Evolutionary conservation across 345 rosid species (phyloP).

Genomic region (Lagerstroemia speciosa): DNA sequence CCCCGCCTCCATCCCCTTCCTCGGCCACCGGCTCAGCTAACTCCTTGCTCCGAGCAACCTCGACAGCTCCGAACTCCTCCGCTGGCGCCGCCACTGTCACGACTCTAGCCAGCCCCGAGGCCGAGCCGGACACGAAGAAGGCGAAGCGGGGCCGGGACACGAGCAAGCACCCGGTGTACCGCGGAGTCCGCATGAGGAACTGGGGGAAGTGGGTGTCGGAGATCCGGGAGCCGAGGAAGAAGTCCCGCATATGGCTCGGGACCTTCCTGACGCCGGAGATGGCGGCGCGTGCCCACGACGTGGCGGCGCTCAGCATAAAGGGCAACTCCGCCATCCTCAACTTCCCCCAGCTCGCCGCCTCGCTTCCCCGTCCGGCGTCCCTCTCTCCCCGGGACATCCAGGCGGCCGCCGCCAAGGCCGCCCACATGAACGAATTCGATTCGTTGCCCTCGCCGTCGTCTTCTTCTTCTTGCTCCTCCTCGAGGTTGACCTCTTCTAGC

Average conservation of each 20-base stretch:
- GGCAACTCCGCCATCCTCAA: slow-evolving; percentile 20
- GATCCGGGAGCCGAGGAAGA: slow-evolving; percentile 20
- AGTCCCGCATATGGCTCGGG: slow-evolving; percentile 24
- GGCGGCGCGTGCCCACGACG: slow-evolving; percentile 26
- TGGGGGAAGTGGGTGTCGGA: slow-evolving; percentile 27
- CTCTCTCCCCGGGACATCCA: slow-evolving; percentile 16
- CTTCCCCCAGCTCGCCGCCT: slow-evolving; percentile 16
- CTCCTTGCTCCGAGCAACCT: neutral
- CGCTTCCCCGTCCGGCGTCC: slow-evolving; percentile 15
- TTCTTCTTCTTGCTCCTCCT: neutral
- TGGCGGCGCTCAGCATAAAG: slow-evolving; percentile 21
- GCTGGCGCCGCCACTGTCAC: neutral
- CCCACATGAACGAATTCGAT: slow-evolving; percentile 12
- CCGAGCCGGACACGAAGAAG: slow-evolving; percentile 2
- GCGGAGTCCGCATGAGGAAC: slow-evolving; percentile 19
- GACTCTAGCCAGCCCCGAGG: neutral
- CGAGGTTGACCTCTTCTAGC: neutral
- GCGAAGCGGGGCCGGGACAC: slow-evolving; percentile 8
- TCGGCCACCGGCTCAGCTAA: slow-evolving; percentile 6
- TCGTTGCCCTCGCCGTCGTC: neutral
- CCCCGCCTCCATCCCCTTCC: slow-evolving; percentile 8
- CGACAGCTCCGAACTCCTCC: neutral
- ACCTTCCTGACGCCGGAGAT: slow-evolving; percentile 21
- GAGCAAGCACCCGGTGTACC: slow-evolving; percentile 19
- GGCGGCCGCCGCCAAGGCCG: slow-evolving; percentile 19